Evolutionary conservation across 176 grass and related monocot genomes (phyloP), one percentile per base, ranked within the genome.

Genomic region (Avena insularis): DNA sequence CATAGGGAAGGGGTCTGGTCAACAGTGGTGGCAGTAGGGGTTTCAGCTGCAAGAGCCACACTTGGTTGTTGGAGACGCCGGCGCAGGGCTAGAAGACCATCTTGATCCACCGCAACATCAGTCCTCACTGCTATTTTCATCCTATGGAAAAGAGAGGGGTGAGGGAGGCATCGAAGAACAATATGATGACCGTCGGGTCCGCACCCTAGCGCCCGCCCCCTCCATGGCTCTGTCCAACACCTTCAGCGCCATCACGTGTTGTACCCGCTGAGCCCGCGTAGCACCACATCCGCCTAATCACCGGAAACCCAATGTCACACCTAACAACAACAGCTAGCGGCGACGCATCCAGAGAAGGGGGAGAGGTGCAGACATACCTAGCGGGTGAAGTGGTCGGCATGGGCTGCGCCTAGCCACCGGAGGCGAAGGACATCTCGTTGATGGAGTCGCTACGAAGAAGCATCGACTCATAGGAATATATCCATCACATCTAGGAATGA

Each of bases 391-490:
- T 47, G 91, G 83, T 91, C 65, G 35, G 91, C 72, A 47, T 93
- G 90, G 80, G 90, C 84, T 31, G 93, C 87, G 15, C 95, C 95
- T 93, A 98, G 29, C 91, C 91, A 38, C 93, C 95, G 77, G 85
- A 19, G 29, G 15, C 35, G 80, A 98, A 98, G 66, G 93, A 93
- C 77, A 45, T 50, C 89, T 98, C 91, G 14, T 91, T 98, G 91
- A 98, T 98, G 71, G 95, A 98, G 87, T 95, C 95, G 53, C 95
- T 33, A 33, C 95, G 81, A 95, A 95, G 38, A 98, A 33, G 33
- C 33, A 33, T 33, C 33, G 33, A 33, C 33, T 33, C 33, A 33
- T 33, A 33, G 33, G 33, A 33, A 33, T 33, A 33, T 33, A 2
- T 33, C 33, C 33, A 33, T 33, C 33, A 3, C 33, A 33, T 33